Evolutionary conservation across 164 flowering plant genomes (phyloP).

Genomic region (Akebia trifoliata): DNA sequence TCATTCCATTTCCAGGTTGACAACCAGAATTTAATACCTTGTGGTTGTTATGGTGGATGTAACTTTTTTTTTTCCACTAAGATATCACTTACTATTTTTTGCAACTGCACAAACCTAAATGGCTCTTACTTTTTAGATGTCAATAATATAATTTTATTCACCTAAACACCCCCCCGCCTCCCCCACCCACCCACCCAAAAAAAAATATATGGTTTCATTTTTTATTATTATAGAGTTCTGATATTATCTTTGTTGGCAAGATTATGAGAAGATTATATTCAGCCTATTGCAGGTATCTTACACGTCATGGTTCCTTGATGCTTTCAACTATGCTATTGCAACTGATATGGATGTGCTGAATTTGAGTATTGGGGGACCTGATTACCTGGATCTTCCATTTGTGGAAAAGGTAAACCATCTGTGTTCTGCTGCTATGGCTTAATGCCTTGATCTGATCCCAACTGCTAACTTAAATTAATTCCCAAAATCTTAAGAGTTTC

Average conservation of each 20-base stretch:
- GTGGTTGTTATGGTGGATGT: no score
- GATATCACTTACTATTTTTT: no score
- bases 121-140: no score
- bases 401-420: conserved; percentile 75
- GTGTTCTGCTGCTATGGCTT: conserved; percentile 6
- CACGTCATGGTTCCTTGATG: conserved; percentile 99
- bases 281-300: conserved; percentile 99
- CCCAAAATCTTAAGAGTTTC: no score
- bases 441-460: not conserved
- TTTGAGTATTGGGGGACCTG: conserved; percentile 99
- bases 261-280: conserved; percentile 74
- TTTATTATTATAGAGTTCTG: not conserved
- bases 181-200: no score
- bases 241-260: conserved; percentile 23
- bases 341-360: conserved; percentile 93
- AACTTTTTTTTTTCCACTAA: no score
- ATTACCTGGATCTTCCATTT: conserved; percentile 97
- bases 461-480: not conserved
- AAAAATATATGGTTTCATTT: not conserved
- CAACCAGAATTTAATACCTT: no score
- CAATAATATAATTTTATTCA: no score
- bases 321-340: conserved; percentile 98
- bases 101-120: no score
- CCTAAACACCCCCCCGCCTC: no score
- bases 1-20: no score